These are phyloP conservation scores for Cryptococcus sp. DNA, from an alignment of 1,284 basidiomycete species.

Conservation along the genomic window DNA sequence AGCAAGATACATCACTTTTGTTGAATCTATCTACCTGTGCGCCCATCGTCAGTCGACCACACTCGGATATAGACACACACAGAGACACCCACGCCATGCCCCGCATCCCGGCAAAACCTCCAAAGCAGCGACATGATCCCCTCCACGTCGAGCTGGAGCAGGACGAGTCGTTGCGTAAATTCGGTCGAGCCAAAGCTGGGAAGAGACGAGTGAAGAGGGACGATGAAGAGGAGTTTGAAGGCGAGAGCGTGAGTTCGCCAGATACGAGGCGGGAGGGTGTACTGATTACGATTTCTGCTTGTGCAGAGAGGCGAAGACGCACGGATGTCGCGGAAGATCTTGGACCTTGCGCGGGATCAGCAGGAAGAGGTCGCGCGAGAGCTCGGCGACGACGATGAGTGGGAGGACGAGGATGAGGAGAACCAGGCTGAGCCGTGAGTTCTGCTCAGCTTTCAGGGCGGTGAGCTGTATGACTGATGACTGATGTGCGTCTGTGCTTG, in stretches of 20 bases:
- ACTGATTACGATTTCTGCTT: neutral
- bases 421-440: slow-evolving; percentile 32
- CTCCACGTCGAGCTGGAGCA: slow-evolving; percentile 77
- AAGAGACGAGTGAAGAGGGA: slow-evolving; percentile 65
- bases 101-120: slow-evolving; percentile 28
- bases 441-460: neutral
- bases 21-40: no score
- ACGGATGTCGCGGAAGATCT: slow-evolving; percentile 84
- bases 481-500: slow-evolving; percentile 3
- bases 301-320: slow-evolving; percentile 73
- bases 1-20: no score
- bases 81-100: slow-evolving; percentile 38
- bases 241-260: slow-evolving; percentile 56
- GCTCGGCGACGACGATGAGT: slow-evolving; percentile 48
- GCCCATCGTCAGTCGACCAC: neutral
- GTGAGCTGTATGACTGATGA: neutral
- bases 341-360: slow-evolving; percentile 89
- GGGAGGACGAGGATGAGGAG: slow-evolving; percentile 47
- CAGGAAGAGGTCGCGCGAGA: slow-evolving; percentile 82
- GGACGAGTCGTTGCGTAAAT: slow-evolving; percentile 72
- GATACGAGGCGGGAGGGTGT: neutral
- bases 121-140: slow-evolving; percentile 68
- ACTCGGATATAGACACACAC: neutral
- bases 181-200: slow-evolving; percentile 73
- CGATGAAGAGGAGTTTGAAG: slow-evolving; percentile 58